Percentiles rank a stretch among this genome's conserved stretches.
Conservation (phyloP, 1,139 yeast genomes). For the Dujonia santamariae region DNA sequence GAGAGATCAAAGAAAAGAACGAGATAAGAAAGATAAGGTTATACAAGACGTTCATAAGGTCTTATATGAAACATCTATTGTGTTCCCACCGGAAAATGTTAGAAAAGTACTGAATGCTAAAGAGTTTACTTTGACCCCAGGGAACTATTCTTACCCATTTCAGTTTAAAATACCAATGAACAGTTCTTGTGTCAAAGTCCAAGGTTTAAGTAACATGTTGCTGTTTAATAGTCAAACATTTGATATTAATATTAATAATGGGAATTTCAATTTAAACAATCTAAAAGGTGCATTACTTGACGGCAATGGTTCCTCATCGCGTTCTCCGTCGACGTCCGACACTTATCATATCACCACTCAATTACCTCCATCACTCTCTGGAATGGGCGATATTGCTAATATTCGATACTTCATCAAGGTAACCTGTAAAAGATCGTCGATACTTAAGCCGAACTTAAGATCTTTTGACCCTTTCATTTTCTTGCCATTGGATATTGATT, state of each 20-base stretch:
- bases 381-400: constrained; percentile 43
- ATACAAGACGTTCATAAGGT: constrained; percentile 52
- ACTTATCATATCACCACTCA: constrained; percentile 40
- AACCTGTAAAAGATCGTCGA: constrained; percentile 54
- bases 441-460: constrained; percentile 49
- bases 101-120: constrained; percentile 44
- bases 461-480: constrained; percentile 50
- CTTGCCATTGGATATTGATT: constrained; percentile 44
- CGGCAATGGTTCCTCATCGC: not conserved
- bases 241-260: constrained; percentile 34
- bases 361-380: constrained; percentile 58
- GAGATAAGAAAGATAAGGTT: constrained; percentile 17
- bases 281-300: constrained; percentile 21
- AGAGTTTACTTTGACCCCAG: constrained; percentile 60
- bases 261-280: constrained; percentile 24
- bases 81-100: constrained; percentile 61
- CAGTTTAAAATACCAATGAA: constrained; percentile 51
- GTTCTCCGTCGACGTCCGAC: constrained; percentile 6
- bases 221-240: constrained; percentile 30
- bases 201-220: constrained; percentile 42
- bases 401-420: constrained; percentile 56
- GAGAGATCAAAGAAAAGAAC: constrained; percentile 8
- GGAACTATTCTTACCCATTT: constrained; percentile 58
- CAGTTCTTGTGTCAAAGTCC: constrained; percentile 44
- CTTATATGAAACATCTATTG: constrained; percentile 51